A percentile compares a stretch with the other conserved stretches of the same genome.
phyloP scores from a whole-genome alignment of 495 filamentous ascomycete species.

The Penicillium antarcticum region DNA sequence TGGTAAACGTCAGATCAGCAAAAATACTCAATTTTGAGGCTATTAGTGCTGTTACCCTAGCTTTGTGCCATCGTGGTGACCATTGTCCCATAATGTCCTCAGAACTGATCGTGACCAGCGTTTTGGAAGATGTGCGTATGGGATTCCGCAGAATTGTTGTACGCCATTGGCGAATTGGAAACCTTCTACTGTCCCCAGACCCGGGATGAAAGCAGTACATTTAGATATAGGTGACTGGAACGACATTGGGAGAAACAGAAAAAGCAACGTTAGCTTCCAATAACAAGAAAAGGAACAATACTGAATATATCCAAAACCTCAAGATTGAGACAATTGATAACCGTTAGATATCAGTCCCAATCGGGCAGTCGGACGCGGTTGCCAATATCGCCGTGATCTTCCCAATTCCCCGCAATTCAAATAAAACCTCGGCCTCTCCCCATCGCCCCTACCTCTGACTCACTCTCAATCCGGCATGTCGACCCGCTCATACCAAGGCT shows the following conservation, averaged over 20 bases:
- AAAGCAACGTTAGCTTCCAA: not conserved
- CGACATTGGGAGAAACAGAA: conserved; percentile 13
- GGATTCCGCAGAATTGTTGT: conserved; percentile 30
- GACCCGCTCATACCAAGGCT: conserved; percentile 33
- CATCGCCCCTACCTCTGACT: not conserved
- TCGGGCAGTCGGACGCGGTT: conserved; percentile 21
- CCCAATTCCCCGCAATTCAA: conserved; percentile 16
- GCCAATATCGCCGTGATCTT: conserved; percentile 2
- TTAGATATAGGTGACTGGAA: conserved; percentile 21
- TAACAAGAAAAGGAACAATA: not conserved
- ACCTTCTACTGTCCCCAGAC: conserved; percentile 23
- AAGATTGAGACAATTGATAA: not conserved
- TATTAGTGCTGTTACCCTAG: conserved; percentile 14
- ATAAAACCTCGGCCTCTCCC: not conserved
- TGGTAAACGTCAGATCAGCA: not conserved
- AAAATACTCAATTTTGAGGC: not conserved
- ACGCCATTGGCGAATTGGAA: conserved; percentile 23
- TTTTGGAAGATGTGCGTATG: conserved; percentile 25
- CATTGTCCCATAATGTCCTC: conserved; percentile 18
- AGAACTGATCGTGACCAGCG: conserved; percentile 27
- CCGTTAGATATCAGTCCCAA: not conserved
- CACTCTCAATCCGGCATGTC: conserved; percentile 26
- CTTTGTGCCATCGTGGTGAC: conserved; percentile 25
- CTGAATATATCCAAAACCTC: not conserved
- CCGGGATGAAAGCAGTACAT: conserved; percentile 16